Evolutionary conservation across 2,329 filamentous ascomycete genomes (phyloP), one percentile per base, ranked within the genome.

Genomic region (Tolypocladium paradoxum): DNA sequence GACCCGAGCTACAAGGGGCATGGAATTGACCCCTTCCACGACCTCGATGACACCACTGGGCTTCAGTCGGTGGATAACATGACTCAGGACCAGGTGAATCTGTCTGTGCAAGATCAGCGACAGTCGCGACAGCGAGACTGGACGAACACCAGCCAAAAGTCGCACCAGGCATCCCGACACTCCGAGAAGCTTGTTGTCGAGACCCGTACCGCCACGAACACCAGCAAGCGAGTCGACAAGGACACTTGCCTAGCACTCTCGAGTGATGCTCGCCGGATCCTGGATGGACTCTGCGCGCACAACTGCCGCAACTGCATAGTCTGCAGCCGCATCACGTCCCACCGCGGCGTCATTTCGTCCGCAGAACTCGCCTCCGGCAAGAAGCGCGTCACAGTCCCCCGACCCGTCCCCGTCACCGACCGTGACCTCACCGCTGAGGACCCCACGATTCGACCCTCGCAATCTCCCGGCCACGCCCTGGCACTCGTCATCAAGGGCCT

Each of bases 401-500:
- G 81, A 33, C 86, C 85, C 2, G 75, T 85, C 45, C 83, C 85
- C 16, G 81, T 87, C 52, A 85, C 83, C 0, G 79, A 84, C 65
- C 82, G 67, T 68, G 76, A 78, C 45, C 72, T 77, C 12, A 73
- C 61, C 9, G 58, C 61, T 24, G 77, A 80, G 40, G 76, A 81
- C 49, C 70, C 71, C 2, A 85, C 81, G 1, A 73, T 85, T 61
- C 83, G 86, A 6, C 83, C 85, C 6, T 77, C 84, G 1, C 84
- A 88, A 62, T 73, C 82, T 1, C 89, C 89, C 0, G 82, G 79
- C 5, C 70, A 84, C 45, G 89, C 90, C 11, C 79, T 96, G 27
- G 86, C 87, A 8, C 81, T 84, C n/a, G 87, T 95, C 24, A 84
- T 95, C 66, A 93, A 95, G 69, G 79, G 83, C 8, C 73, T 95